Evolutionary conservation across 352 stramenopile species (phyloP), one percentile per base, ranked within the genome.

Genomic region (Peronospora belbahrii): DNA sequence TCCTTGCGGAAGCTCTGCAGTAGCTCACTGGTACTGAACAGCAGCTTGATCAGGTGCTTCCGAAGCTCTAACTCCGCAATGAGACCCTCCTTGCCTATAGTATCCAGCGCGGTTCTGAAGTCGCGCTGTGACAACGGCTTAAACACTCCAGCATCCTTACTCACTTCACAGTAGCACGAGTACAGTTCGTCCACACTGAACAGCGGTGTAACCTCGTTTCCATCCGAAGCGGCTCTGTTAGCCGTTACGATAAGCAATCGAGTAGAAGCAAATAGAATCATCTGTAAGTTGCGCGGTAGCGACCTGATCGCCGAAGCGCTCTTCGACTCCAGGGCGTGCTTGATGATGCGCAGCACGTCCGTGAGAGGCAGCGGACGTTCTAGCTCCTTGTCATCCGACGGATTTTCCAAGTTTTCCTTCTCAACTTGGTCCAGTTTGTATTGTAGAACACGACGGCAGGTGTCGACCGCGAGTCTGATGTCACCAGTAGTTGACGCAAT

Each of bases 241-340:
- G 56, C 51, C 10, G 66, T 62, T 9, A 62, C 63, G n/a, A 55
- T 64, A 14, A 65, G 55, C 28, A 83, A 48, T 32, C 67, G 59
- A 0, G 69, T 83, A 23, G 70, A 82, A 7, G 78, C 73, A 40
- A 88, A 87, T 19, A 88, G 58, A 41, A 90, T 85, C 71, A 93
- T 83, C 55, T 91, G 76, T 15, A 88, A 56, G 45, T 85, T 89
- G 24, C 82, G 72, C 10, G 82, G 82, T 24, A 91, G 55, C 18
- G 75, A 77, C 18, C 74, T 58, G 6, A 89, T 65, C 37, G 72
- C 62, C 33, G 58, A 53, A 14, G 71, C 62, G 38, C 63, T 79
- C 44, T 83, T 85, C 34, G 67, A 77, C 40, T 89, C 79, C 18
- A 93, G 34, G 1, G 71, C 68, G 14, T 64, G 62, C 53, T 93